These are phyloP conservation scores for Epichloe aotearoae DNA, from an alignment of 2,329 filamentous ascomycete species.

Conservation along the genomic window DNA sequence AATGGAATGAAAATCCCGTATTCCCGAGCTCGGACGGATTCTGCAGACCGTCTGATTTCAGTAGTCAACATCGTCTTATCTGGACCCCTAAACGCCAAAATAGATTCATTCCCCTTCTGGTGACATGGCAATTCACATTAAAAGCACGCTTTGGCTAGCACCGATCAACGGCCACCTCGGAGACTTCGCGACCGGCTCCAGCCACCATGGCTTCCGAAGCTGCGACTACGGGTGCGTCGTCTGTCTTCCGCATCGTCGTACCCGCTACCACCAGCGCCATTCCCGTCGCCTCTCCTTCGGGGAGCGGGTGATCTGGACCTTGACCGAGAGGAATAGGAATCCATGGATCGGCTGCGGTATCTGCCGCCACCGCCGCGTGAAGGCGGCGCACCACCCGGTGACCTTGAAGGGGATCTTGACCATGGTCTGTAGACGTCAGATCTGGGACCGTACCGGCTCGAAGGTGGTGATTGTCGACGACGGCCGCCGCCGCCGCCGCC, in stretches of 20 bases:
- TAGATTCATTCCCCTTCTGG: not conserved
- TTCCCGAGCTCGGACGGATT: not conserved
- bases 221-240: conserved; percentile 36
- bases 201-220: conserved; percentile 28
- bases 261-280: conserved; percentile 18
- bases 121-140: not conserved
- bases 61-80: not conserved
- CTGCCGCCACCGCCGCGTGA: conserved; percentile 20
- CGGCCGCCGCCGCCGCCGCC: conserved; percentile 17
- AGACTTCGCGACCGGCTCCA: conserved; percentile 28
- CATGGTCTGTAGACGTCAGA: conserved; percentile 51
- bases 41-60: not conserved
- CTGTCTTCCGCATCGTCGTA: conserved; percentile 10
- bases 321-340: conserved; percentile 35
- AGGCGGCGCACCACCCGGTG: conserved; percentile 29
- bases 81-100: not conserved
- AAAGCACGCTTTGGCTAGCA: not conserved
- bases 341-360: conserved; percentile 31
- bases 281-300: conserved; percentile 18
- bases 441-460: conserved; percentile 27
- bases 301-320: conserved; percentile 27
- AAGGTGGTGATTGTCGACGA: conserved; percentile 23
- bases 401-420: conserved; percentile 31
- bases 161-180: conserved; percentile 20
- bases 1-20: too few species aligned